These are phyloP conservation scores for Coemansia sp. DNA, from an alignment of 192 early-diverging fungal species.

Conservation along the genomic window DNA sequence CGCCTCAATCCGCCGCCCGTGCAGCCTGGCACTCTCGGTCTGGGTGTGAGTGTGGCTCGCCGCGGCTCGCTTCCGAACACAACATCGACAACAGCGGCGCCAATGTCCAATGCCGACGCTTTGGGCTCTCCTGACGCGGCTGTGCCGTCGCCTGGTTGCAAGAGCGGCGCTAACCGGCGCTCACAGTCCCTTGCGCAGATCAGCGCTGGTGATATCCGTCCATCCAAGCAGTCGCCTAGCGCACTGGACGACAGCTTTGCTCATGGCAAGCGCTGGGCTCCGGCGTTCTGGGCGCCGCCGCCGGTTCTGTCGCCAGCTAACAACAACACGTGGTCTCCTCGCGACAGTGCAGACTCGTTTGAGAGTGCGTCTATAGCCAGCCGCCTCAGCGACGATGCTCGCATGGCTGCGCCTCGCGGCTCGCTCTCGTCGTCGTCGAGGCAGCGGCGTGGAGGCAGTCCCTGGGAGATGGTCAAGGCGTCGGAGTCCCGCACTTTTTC, in stretches of 20 bases:
- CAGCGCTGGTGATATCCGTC: neutral
- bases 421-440: constrained; percentile 1
- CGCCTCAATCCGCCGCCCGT: constrained; percentile 8
- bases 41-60: constrained; percentile 22
- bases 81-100: neutral
- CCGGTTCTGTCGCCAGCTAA: neutral
- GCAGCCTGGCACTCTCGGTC: constrained; percentile 1
- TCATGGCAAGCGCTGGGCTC: constrained; percentile 24
- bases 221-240: neutral
- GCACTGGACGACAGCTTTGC: neutral
- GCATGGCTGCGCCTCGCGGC: constrained; percentile 8
- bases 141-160: neutral
- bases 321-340: constrained; percentile 28
- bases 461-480: constrained; percentile 46
- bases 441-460: constrained; percentile 19
- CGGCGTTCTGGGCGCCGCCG: constrained; percentile 46
- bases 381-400: constrained; percentile 21
- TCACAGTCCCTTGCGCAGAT: neutral
- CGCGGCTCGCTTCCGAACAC: constrained; percentile 3
- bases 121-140: neutral
- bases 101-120: neutral
- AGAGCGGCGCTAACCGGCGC: neutral
- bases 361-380: constrained; percentile 20
- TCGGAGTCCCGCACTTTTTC: constrained; percentile 32
- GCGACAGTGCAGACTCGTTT: constrained; percentile 22